These are phyloP conservation scores for Fusarium mundagurra DNA, from an alignment of 2,329 filamentous ascomycete genomes.

Conservation along the genomic window DNA sequence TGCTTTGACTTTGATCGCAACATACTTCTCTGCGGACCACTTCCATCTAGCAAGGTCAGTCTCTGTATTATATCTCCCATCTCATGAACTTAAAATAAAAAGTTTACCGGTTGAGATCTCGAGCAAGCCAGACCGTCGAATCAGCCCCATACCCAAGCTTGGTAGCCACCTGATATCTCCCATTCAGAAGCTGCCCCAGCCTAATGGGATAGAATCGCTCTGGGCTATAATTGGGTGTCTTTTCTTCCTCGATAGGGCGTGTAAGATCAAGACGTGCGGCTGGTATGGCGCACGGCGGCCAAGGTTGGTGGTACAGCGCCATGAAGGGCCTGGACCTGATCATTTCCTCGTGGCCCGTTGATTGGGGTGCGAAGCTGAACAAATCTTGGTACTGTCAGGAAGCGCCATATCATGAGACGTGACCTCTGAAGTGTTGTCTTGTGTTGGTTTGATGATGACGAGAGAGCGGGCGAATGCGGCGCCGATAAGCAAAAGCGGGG, in stretches of 20 bases:
- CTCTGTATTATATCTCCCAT: fast-evolving
- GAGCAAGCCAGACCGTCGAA: constrained; percentile 40
- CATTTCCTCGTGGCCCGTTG: neutral
- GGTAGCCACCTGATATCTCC: constrained; percentile 32
- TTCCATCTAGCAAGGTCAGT: neutral
- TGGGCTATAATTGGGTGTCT: constrained; percentile 17
- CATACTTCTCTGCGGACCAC: constrained; percentile 24
- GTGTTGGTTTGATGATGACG: neutral
- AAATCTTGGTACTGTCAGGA: fast-evolving
- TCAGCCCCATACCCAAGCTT: constrained; percentile 36
- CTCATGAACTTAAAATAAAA: fast-evolving
- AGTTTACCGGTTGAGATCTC: constrained; percentile 13
- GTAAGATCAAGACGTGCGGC: constrained; percentile 23
- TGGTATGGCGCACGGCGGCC: neutral
- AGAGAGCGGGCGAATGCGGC: neutral
- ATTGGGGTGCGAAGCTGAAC: fast-evolving
- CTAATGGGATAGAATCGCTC: constrained; percentile 28
- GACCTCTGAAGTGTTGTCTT: neutral
- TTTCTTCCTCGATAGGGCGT: constrained; percentile 29
- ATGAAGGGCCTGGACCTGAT: neutral
- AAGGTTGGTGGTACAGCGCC: constrained; percentile 9
- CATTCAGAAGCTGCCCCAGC: constrained; percentile 25
- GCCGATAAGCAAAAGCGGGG: neutral
- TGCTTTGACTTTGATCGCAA: constrained; percentile 36
- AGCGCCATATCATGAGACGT: neutral